A percentile compares a stretch with the other conserved stretches of the same genome.
These are phyloP conservation scores for Serendipita vermifera DNA, from an alignment of 768 basidiomycete species.

Conservation along the genomic window DNA sequence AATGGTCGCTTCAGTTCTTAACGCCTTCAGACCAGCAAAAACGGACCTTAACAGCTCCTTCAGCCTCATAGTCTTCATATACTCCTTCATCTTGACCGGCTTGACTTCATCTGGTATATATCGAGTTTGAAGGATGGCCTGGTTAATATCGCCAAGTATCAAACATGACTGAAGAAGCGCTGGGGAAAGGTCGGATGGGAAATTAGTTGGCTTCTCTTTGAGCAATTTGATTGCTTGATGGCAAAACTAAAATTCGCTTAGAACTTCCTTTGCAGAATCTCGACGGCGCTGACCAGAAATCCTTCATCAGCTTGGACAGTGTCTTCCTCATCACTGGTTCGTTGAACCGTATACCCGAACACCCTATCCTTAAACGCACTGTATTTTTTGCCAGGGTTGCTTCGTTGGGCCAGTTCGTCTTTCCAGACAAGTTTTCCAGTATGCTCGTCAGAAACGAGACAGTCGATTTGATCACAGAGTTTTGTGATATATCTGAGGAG, in stretches of 20 bases:
- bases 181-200: not conserved
- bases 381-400: too few species aligned
- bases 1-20: too few species aligned
- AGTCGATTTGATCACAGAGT: slow-evolving; percentile 42
- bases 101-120: not conserved
- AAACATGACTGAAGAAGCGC: not conserved
- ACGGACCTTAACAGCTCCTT: not conserved
- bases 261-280: too few species aligned
- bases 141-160: not conserved
- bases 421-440: slow-evolving; percentile 33
- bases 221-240: slow-evolving; percentile 5
- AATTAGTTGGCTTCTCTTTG: not conserved
- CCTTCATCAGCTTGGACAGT: slow-evolving; percentile 32
- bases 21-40: too few species aligned
- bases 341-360: slow-evolving; percentile 40
- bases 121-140: not conserved
- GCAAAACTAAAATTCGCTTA: slow-evolving; percentile 3
- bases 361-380: too few species aligned
- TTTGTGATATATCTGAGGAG: slow-evolving; percentile 42
- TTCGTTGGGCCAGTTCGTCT: slow-evolving; percentile 17
- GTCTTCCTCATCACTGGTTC: slow-evolving; percentile 45
- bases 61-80: not conserved
- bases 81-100: not conserved
- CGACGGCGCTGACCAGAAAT: too few species aligned
- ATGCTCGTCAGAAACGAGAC: slow-evolving; percentile 38